phyloP scores from a whole-genome alignment of 1,284 basidiomycete genomes.

The Naganishia cerealis region DNA sequence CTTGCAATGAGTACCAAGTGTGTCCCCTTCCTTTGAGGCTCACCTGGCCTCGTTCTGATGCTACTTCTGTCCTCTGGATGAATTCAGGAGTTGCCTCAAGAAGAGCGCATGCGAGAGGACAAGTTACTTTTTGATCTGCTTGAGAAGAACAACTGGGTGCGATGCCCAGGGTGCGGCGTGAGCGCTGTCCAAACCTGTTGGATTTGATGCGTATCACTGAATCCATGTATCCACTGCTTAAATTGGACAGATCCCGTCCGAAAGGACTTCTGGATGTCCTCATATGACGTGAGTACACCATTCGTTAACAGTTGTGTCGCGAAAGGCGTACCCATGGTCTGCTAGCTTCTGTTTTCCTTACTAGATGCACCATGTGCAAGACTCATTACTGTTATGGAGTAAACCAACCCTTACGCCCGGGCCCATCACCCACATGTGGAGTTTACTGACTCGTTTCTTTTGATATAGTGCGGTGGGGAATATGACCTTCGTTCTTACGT shows the following conservation, averaged over 20 bases:
- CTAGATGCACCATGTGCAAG: conserved; percentile 17
- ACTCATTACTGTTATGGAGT: conserved; percentile 21
- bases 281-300: conserved; percentile 10
- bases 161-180: conserved; percentile 20
- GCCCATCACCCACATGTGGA: background rate
- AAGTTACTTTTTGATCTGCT: conserved; percentile 18
- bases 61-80: background rate
- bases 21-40: background rate
- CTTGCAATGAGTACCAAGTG: conserved; percentile 17
- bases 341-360: background rate
- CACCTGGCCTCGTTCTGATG: background rate
- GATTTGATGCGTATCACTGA: background rate
- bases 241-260: conserved; percentile 2
- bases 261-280: conserved; percentile 10
- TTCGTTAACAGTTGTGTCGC: background rate
- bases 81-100: conserved; percentile 3
- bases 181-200: background rate
- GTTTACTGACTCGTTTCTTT: background rate
- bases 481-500: conserved; percentile 3
- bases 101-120: conserved; percentile 14
- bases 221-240: background rate
- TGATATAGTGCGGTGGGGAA: conserved; percentile 13
- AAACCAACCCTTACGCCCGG: background rate
- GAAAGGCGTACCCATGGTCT: background rate
- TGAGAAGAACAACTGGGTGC: conserved; percentile 14